Evolutionary conservation across 768 basidiomycete genomes (phyloP).

Genomic region (Suillus tomentosus): DNA sequence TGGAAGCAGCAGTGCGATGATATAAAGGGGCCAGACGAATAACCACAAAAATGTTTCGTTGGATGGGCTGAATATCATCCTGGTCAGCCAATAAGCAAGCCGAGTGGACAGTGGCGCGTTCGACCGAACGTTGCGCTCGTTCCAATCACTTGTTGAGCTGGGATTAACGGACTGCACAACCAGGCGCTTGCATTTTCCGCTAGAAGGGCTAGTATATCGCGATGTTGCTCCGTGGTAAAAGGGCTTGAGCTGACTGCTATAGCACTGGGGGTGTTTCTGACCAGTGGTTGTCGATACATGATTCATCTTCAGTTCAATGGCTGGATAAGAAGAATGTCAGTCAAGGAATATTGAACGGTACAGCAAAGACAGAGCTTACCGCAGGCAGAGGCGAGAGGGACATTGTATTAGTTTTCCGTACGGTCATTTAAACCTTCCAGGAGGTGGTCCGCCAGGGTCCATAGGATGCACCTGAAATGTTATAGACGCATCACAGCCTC

Average conservation of each 20-base stretch:
- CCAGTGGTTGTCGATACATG: no score
- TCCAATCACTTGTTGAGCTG: neutral
- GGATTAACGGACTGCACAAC: constrained; percentile 28
- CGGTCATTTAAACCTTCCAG: neutral
- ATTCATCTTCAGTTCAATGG: neutral
- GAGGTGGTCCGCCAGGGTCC: neutral
- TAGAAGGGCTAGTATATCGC: constrained; percentile 26
- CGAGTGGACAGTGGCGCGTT: constrained; percentile 8
- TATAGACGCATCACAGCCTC: neutral
- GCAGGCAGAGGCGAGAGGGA: no score
- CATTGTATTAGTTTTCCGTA: neutral
- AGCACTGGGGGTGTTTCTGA: constrained; percentile 10
- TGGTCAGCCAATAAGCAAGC: constrained; percentile 23
- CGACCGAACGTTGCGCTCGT: constrained; percentile 9
- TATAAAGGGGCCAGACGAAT: constrained; percentile 21
- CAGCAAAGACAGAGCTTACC: neutral
- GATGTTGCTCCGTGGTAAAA: constrained; percentile 17
- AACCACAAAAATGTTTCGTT: constrained; percentile 16
- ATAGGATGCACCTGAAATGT: neutral
- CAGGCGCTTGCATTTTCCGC: constrained; percentile 27
- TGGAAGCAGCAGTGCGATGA: constrained; percentile 17
- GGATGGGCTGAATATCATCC: constrained; percentile 6
- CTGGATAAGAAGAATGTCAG: neutral
- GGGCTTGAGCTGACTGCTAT: constrained; percentile 22
- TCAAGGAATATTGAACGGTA: neutral